These are phyloP conservation scores for Capronia epimyces DNA, from an alignment of 2,329 filamentous ascomycete species.

Conservation along the genomic window DNA sequence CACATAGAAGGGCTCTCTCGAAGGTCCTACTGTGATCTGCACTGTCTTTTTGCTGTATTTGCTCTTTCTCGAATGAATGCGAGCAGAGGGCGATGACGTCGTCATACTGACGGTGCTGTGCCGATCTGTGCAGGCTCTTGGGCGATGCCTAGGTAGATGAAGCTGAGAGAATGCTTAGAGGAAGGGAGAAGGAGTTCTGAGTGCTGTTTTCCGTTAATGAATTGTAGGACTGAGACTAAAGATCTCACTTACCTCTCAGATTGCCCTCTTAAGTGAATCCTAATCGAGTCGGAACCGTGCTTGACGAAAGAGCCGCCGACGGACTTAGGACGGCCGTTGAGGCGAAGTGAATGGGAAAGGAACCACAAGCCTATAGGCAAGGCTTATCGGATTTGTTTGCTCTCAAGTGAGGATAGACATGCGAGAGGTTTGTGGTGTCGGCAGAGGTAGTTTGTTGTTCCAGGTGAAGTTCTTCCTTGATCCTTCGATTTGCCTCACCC, in stretches of 20 bases:
- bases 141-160: too few relatives aligned
- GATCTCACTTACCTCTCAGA: too few relatives aligned
- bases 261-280: too few relatives aligned
- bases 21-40: constrained; percentile 21
- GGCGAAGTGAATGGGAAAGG: background rate
- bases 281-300: too few relatives aligned
- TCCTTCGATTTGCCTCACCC: constrained; percentile 28
- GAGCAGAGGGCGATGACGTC: background rate
- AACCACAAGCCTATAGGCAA: constrained; percentile 20
- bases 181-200: too few relatives aligned
- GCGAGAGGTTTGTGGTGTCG: constrained; percentile 10
- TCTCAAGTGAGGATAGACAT: constrained; percentile 28
- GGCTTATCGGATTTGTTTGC: constrained; percentile 22
- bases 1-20: constrained; percentile 18
- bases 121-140: background rate
- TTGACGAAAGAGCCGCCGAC: background rate
- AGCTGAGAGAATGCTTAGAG: background rate
- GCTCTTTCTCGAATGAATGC: background rate
- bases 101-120: background rate
- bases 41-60: constrained; percentile 16
- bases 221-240: too few relatives aligned
- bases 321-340: background rate
- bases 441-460: constrained; percentile 7
- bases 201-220: too few relatives aligned
- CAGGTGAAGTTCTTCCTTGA: constrained; percentile 37